phyloP scores from a whole-genome alignment of 2,329 filamentous ascomycete species.

The Colletotrichum lupini region DNA sequence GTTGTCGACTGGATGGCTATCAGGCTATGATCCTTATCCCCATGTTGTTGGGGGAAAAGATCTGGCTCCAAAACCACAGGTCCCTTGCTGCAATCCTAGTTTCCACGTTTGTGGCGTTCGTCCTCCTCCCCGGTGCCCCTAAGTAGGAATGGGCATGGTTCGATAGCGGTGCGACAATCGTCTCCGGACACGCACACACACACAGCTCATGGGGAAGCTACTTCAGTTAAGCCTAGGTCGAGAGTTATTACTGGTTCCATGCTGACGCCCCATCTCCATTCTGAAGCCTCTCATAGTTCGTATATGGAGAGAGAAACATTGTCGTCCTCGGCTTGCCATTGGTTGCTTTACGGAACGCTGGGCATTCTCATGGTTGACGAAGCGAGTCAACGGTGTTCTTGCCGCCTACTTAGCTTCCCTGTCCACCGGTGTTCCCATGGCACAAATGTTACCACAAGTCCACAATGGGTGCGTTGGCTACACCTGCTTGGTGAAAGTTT shows the following conservation, averaged over 20 bases:
- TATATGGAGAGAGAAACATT: background rate
- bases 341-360: background rate
- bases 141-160: background rate
- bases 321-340: background rate
- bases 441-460: background rate
- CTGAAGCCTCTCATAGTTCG: background rate
- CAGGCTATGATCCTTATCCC: background rate
- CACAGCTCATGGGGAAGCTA: background rate
- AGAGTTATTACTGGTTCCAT: background rate
- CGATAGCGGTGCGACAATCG: background rate
- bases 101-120: background rate
- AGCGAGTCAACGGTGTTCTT: background rate
- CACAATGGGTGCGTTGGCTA: background rate
- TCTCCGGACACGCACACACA: background rate
- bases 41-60: background rate
- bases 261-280: background rate
- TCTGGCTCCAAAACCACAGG: background rate
- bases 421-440: background rate
- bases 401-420: background rate
- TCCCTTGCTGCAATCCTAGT: background rate
- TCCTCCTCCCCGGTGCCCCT: background rate
- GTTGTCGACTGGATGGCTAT: background rate
- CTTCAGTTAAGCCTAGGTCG: background rate
- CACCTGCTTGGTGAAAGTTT: background rate
- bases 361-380: background rate